A percentile compares a stretch with the other conserved stretches of the same genome.
These are phyloP conservation scores for Ogataea paraovalis DNA, from an alignment of 805 yeast genomes.

Conservation along the genomic window DNA sequence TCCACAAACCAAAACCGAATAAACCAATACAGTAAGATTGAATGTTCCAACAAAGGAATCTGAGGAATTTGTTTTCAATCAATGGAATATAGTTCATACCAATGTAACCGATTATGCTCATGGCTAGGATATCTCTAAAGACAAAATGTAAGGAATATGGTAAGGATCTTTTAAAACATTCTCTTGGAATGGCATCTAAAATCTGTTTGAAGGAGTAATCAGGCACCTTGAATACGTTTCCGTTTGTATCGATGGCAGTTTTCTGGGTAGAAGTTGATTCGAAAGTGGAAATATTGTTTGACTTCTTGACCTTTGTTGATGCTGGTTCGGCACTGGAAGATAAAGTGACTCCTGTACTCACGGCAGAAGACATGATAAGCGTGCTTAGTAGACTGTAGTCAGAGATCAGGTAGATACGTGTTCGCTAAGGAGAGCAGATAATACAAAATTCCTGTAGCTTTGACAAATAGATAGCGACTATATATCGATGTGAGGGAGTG, in stretches of 20 bases:
- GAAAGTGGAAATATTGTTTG: slow-evolving; percentile 24
- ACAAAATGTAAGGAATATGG: slow-evolving; percentile 49
- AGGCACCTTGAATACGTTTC: slow-evolving; percentile 56
- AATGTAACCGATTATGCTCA: slow-evolving; percentile 39
- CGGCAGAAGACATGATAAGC: slow-evolving; percentile 3
- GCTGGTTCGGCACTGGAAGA: slow-evolving; percentile 1
- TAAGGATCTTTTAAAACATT: slow-evolving; percentile 54
- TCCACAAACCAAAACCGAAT: slow-evolving; percentile 58
- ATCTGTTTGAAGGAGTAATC: slow-evolving; percentile 58
- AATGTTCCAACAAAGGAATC: slow-evolving; percentile 40
- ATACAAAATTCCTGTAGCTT: too few relatives aligned
- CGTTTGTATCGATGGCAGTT: slow-evolving; percentile 47
- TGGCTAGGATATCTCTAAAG: slow-evolving; percentile 45
- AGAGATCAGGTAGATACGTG: too few relatives aligned
- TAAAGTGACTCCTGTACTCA: slow-evolving; percentile 8
- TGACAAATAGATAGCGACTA: too few relatives aligned
- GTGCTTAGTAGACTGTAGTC: too few relatives aligned
- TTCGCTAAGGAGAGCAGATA: too few relatives aligned
- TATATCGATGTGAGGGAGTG: too few relatives aligned
- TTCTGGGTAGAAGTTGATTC: slow-evolving; percentile 3
- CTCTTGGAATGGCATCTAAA: slow-evolving; percentile 54
- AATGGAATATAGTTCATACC: slow-evolving; percentile 43
- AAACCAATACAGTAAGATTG: slow-evolving; percentile 41
- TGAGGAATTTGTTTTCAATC: slow-evolving; percentile 30
- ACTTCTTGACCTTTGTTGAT: slow-evolving; percentile 10